Evolutionary conservation across 2,329 filamentous ascomycete genomes (phyloP), one percentile per base, ranked within the genome.

Genomic region (Fusarium mangiferae): DNA sequence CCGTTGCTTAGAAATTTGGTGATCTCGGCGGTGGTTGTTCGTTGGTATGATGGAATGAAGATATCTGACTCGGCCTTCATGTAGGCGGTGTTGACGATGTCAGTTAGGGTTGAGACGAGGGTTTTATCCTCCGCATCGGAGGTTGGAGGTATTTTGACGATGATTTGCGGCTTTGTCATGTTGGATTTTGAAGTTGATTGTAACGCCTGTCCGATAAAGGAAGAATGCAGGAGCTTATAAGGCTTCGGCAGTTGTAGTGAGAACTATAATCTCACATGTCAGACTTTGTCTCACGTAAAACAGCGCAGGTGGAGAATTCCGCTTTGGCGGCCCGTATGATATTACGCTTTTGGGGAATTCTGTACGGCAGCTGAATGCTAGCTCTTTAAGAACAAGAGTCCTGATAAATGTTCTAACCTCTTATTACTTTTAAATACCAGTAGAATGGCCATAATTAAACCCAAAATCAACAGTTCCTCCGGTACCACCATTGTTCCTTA

Each of bases 51-150:
- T 7, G 73, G 57, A 4, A 63, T 44, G 30, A 81, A 82, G 6
- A 82, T 75, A 33, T 74, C 78, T 0, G 36, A 24, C 33, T 81
- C 80, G 6, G 76, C 76, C 13, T 76, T 74, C 12, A 39, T 56
- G 42, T 78, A 82, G 10, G 73, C 79, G 0, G 62, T 51, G 45
- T 82, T 81, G 45, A 81, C 78, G 4, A 81, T 74, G 2, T 64
- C 18, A 12, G 72, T 60, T 14, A 82, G 28, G 8, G 52, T 48
- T 10, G 62, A 49, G 11, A 76, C 45, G 13, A 78, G 57, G 0
- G 33, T 24, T 22, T 59, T 28, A 13, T 81, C 62, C 13, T 77
- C 58, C 12, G 77, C 78, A 7, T 72, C 68, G 2, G 72, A 52
- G 0, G 48, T 9, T 0, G 67, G 46, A 1, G 79, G 75, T 18